Percentiles rank a stretch among this genome's conserved stretches.
Conservation (phyloP, 495 filamentous ascomycete genomes). For the Penicillium fimorum region DNA sequence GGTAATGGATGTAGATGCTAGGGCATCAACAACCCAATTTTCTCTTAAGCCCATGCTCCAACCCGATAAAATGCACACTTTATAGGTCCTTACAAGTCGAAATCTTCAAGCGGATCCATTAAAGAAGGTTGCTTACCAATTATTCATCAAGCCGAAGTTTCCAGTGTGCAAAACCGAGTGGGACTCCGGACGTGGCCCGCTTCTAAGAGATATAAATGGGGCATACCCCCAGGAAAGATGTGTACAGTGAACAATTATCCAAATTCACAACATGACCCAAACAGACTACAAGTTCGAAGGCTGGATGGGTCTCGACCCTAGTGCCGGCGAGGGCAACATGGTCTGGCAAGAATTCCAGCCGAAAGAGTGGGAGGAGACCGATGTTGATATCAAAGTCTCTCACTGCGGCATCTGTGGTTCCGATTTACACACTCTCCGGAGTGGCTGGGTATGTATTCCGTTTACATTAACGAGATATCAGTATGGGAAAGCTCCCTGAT, state of each 20-base stretch:
- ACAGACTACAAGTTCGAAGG: conserved; percentile 71
- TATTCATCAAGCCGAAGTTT: conserved; percentile 14
- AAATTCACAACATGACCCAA: conserved; percentile 27
- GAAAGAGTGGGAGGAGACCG: conserved; percentile 77
- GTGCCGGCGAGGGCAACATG: conserved; percentile 70
- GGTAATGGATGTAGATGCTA: neutral
- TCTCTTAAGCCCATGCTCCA: neutral
- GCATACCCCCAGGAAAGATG: conserved; percentile 6
- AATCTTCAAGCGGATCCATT: conserved; percentile 1
- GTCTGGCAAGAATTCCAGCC: conserved; percentile 73
- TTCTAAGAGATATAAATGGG: conserved; percentile 18
- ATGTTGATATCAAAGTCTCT: conserved; percentile 56
- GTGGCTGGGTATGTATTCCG: conserved; percentile 59
- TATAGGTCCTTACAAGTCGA: neutral
- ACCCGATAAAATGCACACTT: neutral
- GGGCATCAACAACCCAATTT: neutral
- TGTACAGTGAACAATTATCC: neutral
- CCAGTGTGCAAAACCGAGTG: conserved; percentile 2
- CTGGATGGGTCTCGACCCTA: conserved; percentile 69
- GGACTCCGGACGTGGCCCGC: conserved; percentile 3
- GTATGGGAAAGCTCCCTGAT: neutral
- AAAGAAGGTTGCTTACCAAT: conserved; percentile 19
- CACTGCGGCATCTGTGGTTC: conserved; percentile 49
- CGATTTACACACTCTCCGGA: conserved; percentile 72
- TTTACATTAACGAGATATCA: neutral